A percentile compares a stretch with the other conserved stretches of the same genome.
Evolutionary conservation across 805 yeast species (phyloP).

Genomic region (Teunomyces funiuensis): DNA sequence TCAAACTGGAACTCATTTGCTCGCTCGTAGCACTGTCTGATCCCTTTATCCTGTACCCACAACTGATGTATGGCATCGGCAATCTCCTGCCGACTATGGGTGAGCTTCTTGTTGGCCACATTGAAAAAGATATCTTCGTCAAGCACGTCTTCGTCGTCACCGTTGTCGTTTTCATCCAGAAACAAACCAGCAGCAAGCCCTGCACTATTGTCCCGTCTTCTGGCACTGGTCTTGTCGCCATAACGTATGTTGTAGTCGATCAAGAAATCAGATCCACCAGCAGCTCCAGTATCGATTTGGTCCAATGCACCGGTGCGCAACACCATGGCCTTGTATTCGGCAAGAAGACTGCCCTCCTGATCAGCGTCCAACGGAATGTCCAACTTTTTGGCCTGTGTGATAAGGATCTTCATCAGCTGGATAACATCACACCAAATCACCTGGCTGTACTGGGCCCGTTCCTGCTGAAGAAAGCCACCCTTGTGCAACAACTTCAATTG

Average conservation of each 20-base stretch:
- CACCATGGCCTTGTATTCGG: slow-evolving; percentile 47
- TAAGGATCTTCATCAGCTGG: slow-evolving; percentile 73
- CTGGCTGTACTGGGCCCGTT: slow-evolving; percentile 75
- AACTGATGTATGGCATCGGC: slow-evolving; percentile 68
- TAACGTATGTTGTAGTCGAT: slow-evolving; percentile 65
- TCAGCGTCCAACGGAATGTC: slow-evolving; percentile 70
- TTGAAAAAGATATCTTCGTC: slow-evolving; percentile 6
- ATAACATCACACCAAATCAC: slow-evolving; percentile 93
- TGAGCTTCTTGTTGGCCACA: neutral
- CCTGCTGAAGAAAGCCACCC: slow-evolving; percentile 78
- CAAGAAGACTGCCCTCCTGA: slow-evolving; percentile 41
- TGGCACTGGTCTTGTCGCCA: slow-evolving; percentile 52
- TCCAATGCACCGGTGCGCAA: slow-evolving; percentile 59
- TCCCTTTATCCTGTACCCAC: slow-evolving; percentile 74
- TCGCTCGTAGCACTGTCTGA: slow-evolving; percentile 53
- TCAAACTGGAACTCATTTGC: slow-evolving; percentile 84
- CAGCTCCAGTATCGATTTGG: slow-evolving; percentile 61
- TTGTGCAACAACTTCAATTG: slow-evolving; percentile 85
- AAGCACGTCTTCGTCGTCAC: neutral
- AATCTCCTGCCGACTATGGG: slow-evolving; percentile 45
- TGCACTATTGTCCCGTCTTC: slow-evolving; percentile 53
- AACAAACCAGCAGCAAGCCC: slow-evolving; percentile 32
- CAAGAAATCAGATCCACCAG: slow-evolving; percentile 64
- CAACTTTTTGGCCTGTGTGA: slow-evolving; percentile 70
- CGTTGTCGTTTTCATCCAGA: neutral